These are phyloP conservation scores for Chlamydomonas sp. DNA, from an alignment of 139 green algal genomes.

Conservation along the genomic window DNA sequence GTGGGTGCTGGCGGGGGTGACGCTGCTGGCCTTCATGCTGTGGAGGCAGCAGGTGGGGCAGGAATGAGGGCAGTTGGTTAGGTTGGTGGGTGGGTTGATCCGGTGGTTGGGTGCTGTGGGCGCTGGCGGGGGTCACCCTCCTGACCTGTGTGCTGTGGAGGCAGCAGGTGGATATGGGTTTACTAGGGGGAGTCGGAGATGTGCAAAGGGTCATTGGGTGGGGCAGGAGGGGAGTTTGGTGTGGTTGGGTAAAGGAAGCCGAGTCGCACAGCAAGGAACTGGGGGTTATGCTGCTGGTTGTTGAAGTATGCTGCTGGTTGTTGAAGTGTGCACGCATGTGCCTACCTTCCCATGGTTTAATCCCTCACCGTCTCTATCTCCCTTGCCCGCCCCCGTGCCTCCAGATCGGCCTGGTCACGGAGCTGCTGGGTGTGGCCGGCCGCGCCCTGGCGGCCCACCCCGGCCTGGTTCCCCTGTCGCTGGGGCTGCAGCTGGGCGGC, in stretches of 20 bases:
- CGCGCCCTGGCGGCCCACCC: constrained; percentile 61
- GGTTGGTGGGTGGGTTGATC: background rate
- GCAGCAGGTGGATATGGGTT: background rate
- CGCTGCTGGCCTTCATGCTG: constrained; percentile 53
- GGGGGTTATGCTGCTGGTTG: too few species aligned
- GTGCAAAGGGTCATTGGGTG: background rate
- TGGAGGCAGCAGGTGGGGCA: constrained; percentile 40
- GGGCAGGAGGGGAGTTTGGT: background rate
- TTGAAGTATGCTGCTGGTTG: background rate
- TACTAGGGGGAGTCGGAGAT: background rate
- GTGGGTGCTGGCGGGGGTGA: constrained; percentile 16
- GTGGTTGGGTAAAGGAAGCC: background rate
- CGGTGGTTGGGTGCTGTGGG: background rate
- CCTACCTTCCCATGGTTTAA: background rate
- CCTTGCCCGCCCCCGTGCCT: background rate
- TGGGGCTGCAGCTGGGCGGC: constrained; percentile 46
- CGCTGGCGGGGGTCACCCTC: background rate
- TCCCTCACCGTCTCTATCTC: background rate
- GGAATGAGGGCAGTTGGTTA: background rate
- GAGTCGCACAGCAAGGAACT: too few species aligned
- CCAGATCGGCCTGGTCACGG: constrained; percentile 58
- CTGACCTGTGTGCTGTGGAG: background rate
- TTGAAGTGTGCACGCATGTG: background rate
- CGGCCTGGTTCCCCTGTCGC: constrained; percentile 47
- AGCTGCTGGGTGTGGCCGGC: constrained; percentile 62